These are phyloP conservation scores for Lactifluus piperatus DNA, from an alignment of 768 basidiomycete genomes.

Conservation along the genomic window DNA sequence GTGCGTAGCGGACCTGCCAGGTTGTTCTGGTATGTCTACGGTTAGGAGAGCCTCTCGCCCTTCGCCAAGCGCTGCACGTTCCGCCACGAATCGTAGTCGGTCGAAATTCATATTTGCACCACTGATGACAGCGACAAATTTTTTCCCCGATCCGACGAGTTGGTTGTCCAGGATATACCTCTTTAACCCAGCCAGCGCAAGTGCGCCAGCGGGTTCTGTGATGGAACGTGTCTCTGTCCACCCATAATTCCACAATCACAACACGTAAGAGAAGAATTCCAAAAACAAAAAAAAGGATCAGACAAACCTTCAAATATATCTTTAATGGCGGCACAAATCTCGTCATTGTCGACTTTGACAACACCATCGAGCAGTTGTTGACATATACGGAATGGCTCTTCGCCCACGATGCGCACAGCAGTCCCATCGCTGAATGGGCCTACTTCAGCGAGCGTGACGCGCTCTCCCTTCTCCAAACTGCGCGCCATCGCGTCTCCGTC, in stretches of 20 bases:
- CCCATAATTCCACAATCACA: neutral
- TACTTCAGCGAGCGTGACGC: slow-evolving; percentile 79
- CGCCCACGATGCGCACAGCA: slow-evolving; percentile 91
- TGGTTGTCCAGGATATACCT: slow-evolving; percentile 74
- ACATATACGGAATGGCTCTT: slow-evolving; percentile 92
- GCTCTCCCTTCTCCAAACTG: slow-evolving; percentile 72
- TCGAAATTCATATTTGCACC: slow-evolving; percentile 99
- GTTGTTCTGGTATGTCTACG: slow-evolving; percentile 88
- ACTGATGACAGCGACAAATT: slow-evolving; percentile 85
- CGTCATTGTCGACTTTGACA: slow-evolving; percentile 86
- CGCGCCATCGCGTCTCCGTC: slow-evolving; percentile 92
- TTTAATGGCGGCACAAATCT: slow-evolving; percentile 97
- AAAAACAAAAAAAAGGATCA: neutral
- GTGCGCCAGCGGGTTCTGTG: slow-evolving; percentile 93
- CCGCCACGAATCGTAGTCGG: slow-evolving; percentile 92
- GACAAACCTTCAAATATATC: slow-evolving; percentile 87
- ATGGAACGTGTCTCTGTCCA: slow-evolving; percentile 83
- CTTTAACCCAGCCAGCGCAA: slow-evolving; percentile 88
- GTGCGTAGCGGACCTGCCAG: slow-evolving; percentile 61
- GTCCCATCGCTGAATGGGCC: slow-evolving; percentile 98
- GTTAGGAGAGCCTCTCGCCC: slow-evolving; percentile 88
- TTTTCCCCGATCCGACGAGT: slow-evolving; percentile 74
- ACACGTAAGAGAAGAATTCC: neutral
- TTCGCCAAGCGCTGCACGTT: slow-evolving; percentile 96
- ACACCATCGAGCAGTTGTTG: slow-evolving; percentile 74